phyloP scores from a whole-genome alignment of 2,329 filamentous ascomycete species.

The Fonsecaea multimorphosa region DNA sequence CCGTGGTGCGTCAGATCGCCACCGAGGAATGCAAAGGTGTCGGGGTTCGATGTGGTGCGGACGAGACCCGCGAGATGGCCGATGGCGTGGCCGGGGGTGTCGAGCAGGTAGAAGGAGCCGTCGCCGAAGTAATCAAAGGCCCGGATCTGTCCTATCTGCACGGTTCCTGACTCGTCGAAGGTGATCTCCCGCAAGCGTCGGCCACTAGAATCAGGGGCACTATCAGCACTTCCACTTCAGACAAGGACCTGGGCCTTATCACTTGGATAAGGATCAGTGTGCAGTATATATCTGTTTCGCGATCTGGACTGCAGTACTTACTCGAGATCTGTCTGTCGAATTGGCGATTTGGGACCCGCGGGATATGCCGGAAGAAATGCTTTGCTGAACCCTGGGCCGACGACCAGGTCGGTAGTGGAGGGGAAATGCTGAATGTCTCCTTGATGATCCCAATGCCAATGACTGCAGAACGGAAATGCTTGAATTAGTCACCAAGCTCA shows the following conservation, averaged over 20 bases:
- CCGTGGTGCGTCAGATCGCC: constrained; percentile 56
- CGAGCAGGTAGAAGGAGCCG: constrained; percentile 41
- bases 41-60: constrained; percentile 49
- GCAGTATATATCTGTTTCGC: neutral
- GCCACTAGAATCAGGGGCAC: constrained; percentile 16
- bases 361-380: constrained; percentile 57
- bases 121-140: constrained; percentile 52
- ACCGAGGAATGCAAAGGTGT: constrained; percentile 57
- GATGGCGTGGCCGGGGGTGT: constrained; percentile 55
- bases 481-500: constrained; percentile 20
- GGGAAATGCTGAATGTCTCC: constrained; percentile 56
- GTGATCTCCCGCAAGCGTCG: constrained; percentile 29
- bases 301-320: neutral
- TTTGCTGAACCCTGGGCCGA: constrained; percentile 59
- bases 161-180: constrained; percentile 32
- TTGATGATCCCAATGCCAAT: constrained; percentile 34
- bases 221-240: neutral
- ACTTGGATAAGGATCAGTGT: neutral
- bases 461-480: neutral
- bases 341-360: constrained; percentile 43
- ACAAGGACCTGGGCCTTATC: neutral
- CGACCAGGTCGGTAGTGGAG: constrained; percentile 53
- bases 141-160: constrained; percentile 47
- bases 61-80: constrained; percentile 60
- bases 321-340: constrained; percentile 47